Evolutionary conservation across 305 asterid genomes (phyloP).

Genomic region (Petunia hybrid): DNA sequence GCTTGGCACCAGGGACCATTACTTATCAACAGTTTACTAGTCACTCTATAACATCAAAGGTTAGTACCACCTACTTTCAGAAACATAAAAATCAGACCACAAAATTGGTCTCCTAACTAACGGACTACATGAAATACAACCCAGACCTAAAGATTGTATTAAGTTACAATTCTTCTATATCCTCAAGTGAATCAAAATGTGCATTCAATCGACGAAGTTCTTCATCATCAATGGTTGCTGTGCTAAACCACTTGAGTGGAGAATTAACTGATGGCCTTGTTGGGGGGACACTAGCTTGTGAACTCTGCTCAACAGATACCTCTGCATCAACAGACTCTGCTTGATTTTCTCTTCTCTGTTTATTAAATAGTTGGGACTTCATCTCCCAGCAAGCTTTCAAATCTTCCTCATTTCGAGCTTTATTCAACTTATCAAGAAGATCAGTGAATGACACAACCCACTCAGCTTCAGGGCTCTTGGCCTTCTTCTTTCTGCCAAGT

Average conservation of each 20-base stretch:
- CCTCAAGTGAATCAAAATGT: conserved; percentile 68
- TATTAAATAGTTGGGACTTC: conserved; percentile 57
- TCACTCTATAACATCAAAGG: conserved; percentile 17
- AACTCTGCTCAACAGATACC: conserved; percentile 37
- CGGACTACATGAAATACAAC: not conserved
- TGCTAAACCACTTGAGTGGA: conserved; percentile 66
- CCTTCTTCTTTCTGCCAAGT: conserved; percentile 53
- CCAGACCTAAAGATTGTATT: not conserved
- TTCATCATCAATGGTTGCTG: conserved; percentile 53
- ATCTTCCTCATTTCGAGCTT: conserved; percentile 80
- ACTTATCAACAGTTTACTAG: not conserved
- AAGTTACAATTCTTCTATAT: conserved; percentile 60
- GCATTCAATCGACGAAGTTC: conserved; percentile 57
- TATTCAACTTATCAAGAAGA: conserved; percentile 73
- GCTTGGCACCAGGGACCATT: not conserved
- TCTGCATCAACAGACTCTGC: conserved; percentile 39
- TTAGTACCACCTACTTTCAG: not conserved
- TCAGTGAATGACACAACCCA: conserved; percentile 55
- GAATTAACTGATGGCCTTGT: conserved; percentile 36
- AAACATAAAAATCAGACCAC: not conserved
- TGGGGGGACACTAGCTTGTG: conserved; percentile 33
- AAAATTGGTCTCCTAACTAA: not conserved
- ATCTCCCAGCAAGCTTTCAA: conserved; percentile 66
- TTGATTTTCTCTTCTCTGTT: conserved; percentile 38
- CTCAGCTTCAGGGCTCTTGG: conserved; percentile 60